Evolutionary conservation across 75 land plant species (phyloP), one percentile per base, ranked within the genome.

Genomic region (Isoetes taiwanensis): DNA sequence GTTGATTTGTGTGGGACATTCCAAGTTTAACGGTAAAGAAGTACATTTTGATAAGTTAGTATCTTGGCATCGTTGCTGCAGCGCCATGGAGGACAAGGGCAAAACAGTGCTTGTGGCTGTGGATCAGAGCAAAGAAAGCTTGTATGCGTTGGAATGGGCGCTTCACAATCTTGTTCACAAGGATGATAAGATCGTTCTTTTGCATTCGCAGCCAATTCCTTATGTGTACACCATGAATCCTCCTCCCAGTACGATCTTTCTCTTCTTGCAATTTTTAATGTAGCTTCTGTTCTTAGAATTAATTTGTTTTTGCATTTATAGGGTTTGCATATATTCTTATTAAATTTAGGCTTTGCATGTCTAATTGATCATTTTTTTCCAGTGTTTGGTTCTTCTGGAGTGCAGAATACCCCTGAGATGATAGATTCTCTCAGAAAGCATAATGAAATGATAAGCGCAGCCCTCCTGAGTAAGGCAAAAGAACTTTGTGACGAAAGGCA

Each of bases 41-140:
- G n/a, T n/a, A n/a, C n/a, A n/a, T n/a, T n/a, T n/a, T n/a, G n/a
- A n/a, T n/a, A n/a, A n/a, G n/a, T n/a, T n/a, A n/a, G n/a, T n/a
- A n/a, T n/a, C n/a, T n/a, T n/a, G n/a, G n/a, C n/a, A n/a, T n/a
- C n/a, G n/a, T n/a, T n/a, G n/a, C n/a, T n/a, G n/a, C n/a, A n/a
- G n/a, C n/a, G n/a, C n/a, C n/a, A n/a, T n/a, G n/a, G n/a, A n/a
- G n/a, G n/a, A n/a, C n/a, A 64, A 38, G 58, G 42, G 60, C 40
- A 80, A 68, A 72, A 61, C 30, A 39, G 59, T 81, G 53, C 35
- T 78, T 16, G 70, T 81, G 2, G 84, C 71, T 0, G 21, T 74
- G 30, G 84, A 81, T 37, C 81, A 73, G 14, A 74, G 84, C 61
- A 66, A 71, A 46, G 59, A 64, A 41, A 81, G 84, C 66, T 11